Conservation (phyloP, 2,329 filamentous ascomycete species). For the Pseudocercospora musae region DNA sequence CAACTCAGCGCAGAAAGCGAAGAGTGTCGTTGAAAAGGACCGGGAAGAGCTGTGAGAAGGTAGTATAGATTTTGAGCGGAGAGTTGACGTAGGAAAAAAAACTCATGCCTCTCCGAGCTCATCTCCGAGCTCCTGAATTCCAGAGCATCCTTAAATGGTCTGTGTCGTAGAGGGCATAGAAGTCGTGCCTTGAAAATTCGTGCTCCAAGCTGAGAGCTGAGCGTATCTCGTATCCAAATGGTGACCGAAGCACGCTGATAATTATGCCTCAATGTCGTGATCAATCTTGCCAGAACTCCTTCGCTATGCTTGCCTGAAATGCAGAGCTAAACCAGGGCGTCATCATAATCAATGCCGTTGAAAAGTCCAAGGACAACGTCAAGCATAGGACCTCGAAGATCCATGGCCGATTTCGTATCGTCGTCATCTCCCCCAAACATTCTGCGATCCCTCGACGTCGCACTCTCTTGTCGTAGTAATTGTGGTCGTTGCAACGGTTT, state of each 20-base stretch:
- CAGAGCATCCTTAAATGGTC: neutral
- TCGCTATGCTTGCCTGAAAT: conserved; percentile 1
- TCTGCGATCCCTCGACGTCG: conserved; percentile 26
- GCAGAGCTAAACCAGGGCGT: conserved; percentile 14
- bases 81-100: neutral
- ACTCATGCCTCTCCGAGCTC: neutral
- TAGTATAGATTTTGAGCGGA: neutral
- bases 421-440: conserved; percentile 45
- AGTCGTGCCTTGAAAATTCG: neutral
- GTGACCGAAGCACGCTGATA: neutral
- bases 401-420: conserved; percentile 34
- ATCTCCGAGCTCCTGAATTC: neutral
- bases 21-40: neutral
- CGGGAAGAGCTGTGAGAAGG: neutral
- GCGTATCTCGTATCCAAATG: neutral
- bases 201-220: conserved; percentile 3
- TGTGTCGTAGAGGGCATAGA: neutral
- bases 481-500: conserved; percentile 2
- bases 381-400: conserved; percentile 45
- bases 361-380: conserved; percentile 48
- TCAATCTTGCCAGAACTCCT: neutral
- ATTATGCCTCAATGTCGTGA: neutral
- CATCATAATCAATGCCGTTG: conserved; percentile 44
- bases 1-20: neutral
- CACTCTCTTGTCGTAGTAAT: conserved; percentile 9